Evolutionary conservation across 306 rosid genomes (phyloP), one percentile per base, ranked within the genome.

Genomic region (Sicyos edulis): DNA sequence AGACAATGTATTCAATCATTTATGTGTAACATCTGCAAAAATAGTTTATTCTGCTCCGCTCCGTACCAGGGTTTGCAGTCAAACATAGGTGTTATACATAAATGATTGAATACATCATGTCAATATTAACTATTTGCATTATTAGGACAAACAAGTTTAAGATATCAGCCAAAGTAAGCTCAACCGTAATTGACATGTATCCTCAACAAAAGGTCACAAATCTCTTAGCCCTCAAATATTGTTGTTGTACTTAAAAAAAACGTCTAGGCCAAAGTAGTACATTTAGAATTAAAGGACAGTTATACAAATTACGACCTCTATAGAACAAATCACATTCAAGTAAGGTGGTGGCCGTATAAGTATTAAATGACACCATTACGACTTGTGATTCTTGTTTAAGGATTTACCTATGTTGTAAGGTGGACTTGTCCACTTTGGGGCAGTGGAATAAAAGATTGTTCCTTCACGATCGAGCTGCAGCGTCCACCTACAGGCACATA

Each of bases 401-500:
- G 52, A 74, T 88, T 86, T 75, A 90, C 96, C 59, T 51, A 65
- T 75, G 61, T 32, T 73, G 10, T 44, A 40, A 49, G 88, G 80
- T 24, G 84, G 83, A 42, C 54, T 82, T 79, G 83, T 84, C 98
- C 98, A 92, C 79, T 77, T 76, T 7, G 98, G 96, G 73, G 98
- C 90, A 80, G 98, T 90, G 55, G 98, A 92, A 77, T 90, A 90
- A 78, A 85, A 85, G 66, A 90, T 32, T 60, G 88, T 88, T 76
- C 98, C 98, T 79, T 92, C 90, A 10, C 47, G 80, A 85, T 90
- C 98, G 51, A 92, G 91, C 84, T 92, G 98, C 78, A 92, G 93
- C 75, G 80, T 79, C 98, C 96, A 92, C 98, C 98, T 92, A 69
- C 58, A 76, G 70, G 74, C 20, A 61, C 8, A 50, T 20, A 37